Conservation (phyloP, 208 protist genomes). For the Crithidia thermophila region DNA sequence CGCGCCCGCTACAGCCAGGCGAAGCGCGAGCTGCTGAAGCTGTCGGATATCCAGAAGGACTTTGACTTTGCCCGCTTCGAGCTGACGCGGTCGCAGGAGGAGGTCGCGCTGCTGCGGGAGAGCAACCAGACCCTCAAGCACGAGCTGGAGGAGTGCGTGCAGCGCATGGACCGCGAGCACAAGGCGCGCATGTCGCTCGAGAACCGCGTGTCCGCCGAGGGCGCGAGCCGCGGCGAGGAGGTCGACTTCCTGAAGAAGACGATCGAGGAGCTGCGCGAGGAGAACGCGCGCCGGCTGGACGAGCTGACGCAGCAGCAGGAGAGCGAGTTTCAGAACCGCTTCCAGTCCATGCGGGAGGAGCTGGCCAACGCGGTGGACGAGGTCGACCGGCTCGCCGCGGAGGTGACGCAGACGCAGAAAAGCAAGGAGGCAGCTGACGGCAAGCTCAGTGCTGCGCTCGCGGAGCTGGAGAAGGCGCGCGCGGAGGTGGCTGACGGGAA, state of each 20-base stretch:
- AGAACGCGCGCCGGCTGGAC: conserved; percentile 50
- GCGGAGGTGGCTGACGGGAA: conserved; percentile 19
- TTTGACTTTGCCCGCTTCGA: conserved; percentile 82
- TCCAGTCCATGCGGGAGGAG: conserved; percentile 68
- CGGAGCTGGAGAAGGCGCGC: conserved; percentile 30
- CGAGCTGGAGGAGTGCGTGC: conserved; percentile 59
- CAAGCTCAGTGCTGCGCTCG: conserved; percentile 13
- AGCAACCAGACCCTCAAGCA: conserved; percentile 47
- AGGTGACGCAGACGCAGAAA: conserved; percentile 26
- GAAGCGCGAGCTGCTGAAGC: conserved; percentile 78
- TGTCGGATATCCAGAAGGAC: conserved; percentile 76
- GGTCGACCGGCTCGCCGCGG: conserved; percentile 36
- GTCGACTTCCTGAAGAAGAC: conserved; percentile 63
- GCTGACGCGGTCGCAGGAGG: conserved; percentile 65
- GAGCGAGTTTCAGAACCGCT: conserved; percentile 48
- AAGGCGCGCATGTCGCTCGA: conserved; percentile 55
- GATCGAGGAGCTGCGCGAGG: conserved; percentile 64
- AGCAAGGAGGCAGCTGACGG: conserved; percentile 26
- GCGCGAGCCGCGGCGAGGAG: conserved; percentile 45
- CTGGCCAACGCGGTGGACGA: conserved; percentile 37
- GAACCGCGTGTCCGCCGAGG: conserved; percentile 34
- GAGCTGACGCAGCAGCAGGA: conserved; percentile 70
- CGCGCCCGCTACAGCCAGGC: conserved; percentile 66
- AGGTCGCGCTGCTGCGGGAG: conserved; percentile 57
- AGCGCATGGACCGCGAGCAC: conserved; percentile 50